These are phyloP conservation scores for Cyclanthera cordifolia DNA, from an alignment of 306 rosid species.

Conservation along the genomic window DNA sequence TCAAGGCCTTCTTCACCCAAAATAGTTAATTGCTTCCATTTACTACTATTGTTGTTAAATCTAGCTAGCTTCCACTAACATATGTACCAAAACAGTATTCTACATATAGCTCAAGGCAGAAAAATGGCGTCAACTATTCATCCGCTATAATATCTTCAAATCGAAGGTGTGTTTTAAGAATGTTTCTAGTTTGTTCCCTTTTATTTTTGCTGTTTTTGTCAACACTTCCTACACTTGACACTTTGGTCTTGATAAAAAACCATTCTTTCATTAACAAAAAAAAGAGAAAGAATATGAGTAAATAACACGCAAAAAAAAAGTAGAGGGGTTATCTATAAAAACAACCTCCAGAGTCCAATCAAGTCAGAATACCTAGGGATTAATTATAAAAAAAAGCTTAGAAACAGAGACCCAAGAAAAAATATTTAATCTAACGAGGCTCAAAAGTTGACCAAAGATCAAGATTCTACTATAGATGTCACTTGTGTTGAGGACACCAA, in stretches of 20 bases:
- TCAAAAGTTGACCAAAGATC: too few relatives aligned
- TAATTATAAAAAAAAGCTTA: too few relatives aligned
- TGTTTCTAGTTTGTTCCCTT: not conserved
- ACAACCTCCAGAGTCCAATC: too few relatives aligned
- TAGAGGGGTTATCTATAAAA: too few relatives aligned
- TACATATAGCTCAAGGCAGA: not conserved
- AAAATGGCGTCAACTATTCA: not conserved
- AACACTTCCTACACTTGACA: not conserved
- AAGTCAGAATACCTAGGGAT: too few relatives aligned
- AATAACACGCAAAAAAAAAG: too few relatives aligned
- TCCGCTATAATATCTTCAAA: not conserved
- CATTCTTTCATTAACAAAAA: not conserved
- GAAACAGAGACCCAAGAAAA: too few relatives aligned
- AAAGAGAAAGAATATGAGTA: too few relatives aligned
- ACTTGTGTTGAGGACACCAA: too few relatives aligned
- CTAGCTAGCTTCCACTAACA: conserved; percentile 2
- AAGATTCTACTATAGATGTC: too few relatives aligned
- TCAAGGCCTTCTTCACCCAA: too few relatives aligned
- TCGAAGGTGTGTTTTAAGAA: not conserved
- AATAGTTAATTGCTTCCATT: not conserved
- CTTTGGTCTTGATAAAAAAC: not conserved
- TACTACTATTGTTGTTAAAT: not conserved
- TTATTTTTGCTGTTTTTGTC: not conserved
- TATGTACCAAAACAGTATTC: not conserved
- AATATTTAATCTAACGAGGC: too few relatives aligned